Base-by-base conservation (phyloP, 192 early-diverging fungal genomes). In the Podila verticillata region DNA sequence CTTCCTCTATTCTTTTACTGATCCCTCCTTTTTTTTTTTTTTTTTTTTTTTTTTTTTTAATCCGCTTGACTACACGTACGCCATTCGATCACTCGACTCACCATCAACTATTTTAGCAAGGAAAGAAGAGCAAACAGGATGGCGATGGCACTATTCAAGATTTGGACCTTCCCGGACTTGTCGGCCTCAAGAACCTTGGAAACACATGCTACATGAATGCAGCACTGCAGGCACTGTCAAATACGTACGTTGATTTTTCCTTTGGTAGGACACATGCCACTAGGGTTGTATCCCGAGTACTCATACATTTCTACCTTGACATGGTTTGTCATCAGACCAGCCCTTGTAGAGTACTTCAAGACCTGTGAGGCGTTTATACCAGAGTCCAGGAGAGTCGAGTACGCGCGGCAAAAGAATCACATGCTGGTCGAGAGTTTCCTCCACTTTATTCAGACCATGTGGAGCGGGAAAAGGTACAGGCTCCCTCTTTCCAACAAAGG, bases 121-220 rank as follows among this genome's bases (percentile, higher is more conserved):
- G 66, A 30, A 72, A 83, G 58, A 82, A 66, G 44, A 74, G 72
- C 57, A 74, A 74, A 56, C 66, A 66, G 28, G 72, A 73, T 68
- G 72, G 71, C 20, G 72, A 74, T 61, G 71, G 71, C 7, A 49
- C 32, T 24, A 65, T 82, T 70, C 70, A 73, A 60, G 72, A 82
- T 47, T 26, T 70, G 59, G 72, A 79, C 70, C n/a, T 75, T 57
- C 69, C 75, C 31, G 83, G 83, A 35, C 48, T 84, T 8, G 78
- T 84, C 24, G 83, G 83, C 4, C 56, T 84, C 20, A 84, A 84
- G 51, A 84, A 84, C 34, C 47, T 84, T 7, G 83, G 83, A 36
- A 84, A 81, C 32, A 84, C 83, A 2, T 84, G 83, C 39, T 84
- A 84, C 48, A 81, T 78, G 67, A 84, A 78, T 35, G 73, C 77